Evolutionary conservation across 495 filamentous ascomycete genomes (phyloP).

Genomic region (Penicillium argentinense): DNA sequence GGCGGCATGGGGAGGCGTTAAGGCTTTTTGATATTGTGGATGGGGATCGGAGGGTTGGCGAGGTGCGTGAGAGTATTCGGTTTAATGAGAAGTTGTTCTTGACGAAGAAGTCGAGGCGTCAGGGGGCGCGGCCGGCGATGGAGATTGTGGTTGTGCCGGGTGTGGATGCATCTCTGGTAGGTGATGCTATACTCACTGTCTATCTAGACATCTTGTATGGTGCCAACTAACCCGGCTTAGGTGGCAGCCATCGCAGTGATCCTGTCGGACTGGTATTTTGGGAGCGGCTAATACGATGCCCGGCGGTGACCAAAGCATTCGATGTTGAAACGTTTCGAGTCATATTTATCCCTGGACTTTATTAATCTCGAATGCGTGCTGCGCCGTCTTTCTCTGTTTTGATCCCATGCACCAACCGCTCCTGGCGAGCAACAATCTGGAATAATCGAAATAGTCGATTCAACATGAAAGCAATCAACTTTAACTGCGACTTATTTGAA

Average conservation of each 20-base stretch:
- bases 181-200: background rate
- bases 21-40: slow-evolving; percentile 25
- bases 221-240: background rate
- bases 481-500: too few species aligned
- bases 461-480: too few species aligned
- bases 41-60: slow-evolving; percentile 26
- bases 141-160: slow-evolving; percentile 22
- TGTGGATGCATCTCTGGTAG: slow-evolving; percentile 27
- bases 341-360: too few species aligned
- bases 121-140: slow-evolving; percentile 18
- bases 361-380: too few species aligned
- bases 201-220: background rate
- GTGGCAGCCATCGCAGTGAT: slow-evolving; percentile 13
- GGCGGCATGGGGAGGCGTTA: slow-evolving; percentile 17
- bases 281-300: background rate
- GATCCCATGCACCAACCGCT: too few species aligned
- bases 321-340: background rate
- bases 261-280: slow-evolving; percentile 14
- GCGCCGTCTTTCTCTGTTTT: too few species aligned
- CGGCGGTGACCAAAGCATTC: too few species aligned
- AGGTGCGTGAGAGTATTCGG: slow-evolving; percentile 27
- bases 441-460: too few species aligned
- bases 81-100: slow-evolving; percentile 26
- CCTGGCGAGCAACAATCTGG: too few species aligned
- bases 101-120: slow-evolving; percentile 4